Conservation (phyloP, 1,284 basidiomycete genomes). For the Cryptococcus wingfieldii region DNA sequence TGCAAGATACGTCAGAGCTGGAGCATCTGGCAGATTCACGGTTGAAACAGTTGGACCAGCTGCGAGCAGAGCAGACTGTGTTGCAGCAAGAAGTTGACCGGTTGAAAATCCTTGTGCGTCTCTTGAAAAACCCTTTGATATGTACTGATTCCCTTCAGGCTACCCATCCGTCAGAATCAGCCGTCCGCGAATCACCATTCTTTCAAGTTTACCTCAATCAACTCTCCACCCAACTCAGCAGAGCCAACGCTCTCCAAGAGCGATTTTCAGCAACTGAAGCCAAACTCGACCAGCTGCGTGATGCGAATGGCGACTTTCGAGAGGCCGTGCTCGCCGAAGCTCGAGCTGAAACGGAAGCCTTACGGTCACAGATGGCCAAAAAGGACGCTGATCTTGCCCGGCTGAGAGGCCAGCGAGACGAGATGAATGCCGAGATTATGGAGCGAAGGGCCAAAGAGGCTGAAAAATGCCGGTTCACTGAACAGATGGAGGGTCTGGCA, state of each 20-base stretch:
- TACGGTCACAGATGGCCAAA: conserved; percentile 49
- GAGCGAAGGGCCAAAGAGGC: conserved; percentile 68
- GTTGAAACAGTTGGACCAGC: conserved; percentile 26
- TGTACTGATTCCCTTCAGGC: conserved; percentile 15
- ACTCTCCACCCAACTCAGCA: conserved; percentile 26
- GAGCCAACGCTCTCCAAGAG: conserved; percentile 31
- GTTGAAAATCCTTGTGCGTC: conserved; percentile 26
- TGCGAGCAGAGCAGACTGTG: conserved; percentile 27
- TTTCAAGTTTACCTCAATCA: conserved; percentile 44
- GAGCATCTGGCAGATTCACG: conserved; percentile 32
- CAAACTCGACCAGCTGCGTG: conserved; percentile 35
- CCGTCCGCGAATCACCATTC: conserved; percentile 38
- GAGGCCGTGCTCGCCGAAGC: conserved; percentile 36
- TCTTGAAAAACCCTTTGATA: neutral
- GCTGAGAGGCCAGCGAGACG: conserved; percentile 76
- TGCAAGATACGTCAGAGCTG: conserved; percentile 33
- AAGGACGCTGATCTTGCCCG: conserved; percentile 71
- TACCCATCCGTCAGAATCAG: conserved; percentile 34
- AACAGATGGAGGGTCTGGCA: conserved; percentile 68
- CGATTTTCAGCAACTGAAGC: conserved; percentile 31
- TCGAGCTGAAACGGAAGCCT: conserved; percentile 32
- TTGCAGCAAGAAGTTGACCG: conserved; percentile 38
- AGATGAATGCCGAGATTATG: conserved; percentile 63
- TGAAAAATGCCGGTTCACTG: conserved; percentile 59
- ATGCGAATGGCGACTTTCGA: conserved; percentile 38